Evolutionary conservation across 2,329 filamentous ascomycete species (phyloP).

Genomic region (Fusarium globosum): DNA sequence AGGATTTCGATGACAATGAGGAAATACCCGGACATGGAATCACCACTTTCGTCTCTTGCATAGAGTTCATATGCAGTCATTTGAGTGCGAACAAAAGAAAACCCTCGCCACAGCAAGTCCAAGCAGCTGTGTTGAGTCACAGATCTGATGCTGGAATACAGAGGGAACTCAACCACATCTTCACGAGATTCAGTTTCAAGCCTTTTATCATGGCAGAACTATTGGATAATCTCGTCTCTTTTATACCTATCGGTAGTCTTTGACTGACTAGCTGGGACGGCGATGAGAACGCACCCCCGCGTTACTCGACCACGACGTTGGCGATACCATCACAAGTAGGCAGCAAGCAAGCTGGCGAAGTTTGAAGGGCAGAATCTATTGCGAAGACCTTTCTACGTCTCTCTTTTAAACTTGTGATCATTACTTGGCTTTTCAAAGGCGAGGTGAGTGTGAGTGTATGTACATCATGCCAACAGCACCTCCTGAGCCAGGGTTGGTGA

Average conservation of each 20-base stretch:
- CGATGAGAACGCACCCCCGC: rapidly evolving
- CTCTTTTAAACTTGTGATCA: rapidly evolving
- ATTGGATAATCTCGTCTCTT: rapidly evolving
- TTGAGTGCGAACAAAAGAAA: background rate
- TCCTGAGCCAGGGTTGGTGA: background rate
- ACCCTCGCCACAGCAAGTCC: too few relatives aligned
- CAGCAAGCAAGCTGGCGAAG: too few relatives aligned
- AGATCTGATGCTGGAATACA: background rate
- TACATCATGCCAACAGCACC: background rate
- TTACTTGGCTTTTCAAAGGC: background rate
- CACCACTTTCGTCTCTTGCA: background rate
- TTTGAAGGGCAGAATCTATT: background rate
- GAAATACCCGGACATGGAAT: rapidly evolving
- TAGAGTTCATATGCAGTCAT: rapidly evolving
- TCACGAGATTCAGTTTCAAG: rapidly evolving
- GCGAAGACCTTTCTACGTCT: rapidly evolving
- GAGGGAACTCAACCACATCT: background rate
- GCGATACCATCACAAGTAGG: too few relatives aligned
- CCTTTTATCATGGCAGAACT: background rate
- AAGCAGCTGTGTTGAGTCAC: background rate
- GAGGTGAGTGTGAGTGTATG: too few relatives aligned
- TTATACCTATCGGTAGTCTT: rapidly evolving
- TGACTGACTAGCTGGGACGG: too few relatives aligned
- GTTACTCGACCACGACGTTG: background rate
- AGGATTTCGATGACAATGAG: background rate